Evolutionary conservation across 1,284 basidiomycete species (phyloP), one percentile per base, ranked within the genome.

Genomic region (Mycena citricolor): DNA sequence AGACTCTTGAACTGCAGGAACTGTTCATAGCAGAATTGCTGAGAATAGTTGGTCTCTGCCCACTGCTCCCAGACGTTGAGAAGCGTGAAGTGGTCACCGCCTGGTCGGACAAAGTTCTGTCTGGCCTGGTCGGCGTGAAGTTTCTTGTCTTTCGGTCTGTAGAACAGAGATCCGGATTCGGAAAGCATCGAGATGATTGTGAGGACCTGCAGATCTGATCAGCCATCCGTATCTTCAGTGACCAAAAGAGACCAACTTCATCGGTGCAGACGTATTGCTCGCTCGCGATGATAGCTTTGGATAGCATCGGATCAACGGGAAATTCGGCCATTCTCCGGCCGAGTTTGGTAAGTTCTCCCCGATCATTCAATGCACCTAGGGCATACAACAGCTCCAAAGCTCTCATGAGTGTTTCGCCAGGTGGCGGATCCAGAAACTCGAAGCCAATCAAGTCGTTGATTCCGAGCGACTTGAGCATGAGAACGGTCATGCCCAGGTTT

Each of bases 11-110:
- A 94, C 67, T 99, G 97, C 40, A 99, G 70, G 68, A 95, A 99
- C 61, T 99, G 94, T 61, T 97, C 94, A 61, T 94, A 93, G 60
- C 91, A 94, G 65, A 91, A 91, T 60, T 93, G 90, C 58, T 94
- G 90, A 20, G 90, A 93, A 64, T 94, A 99, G 59, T 91, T 92
- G 28, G 91, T 91, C 58, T 99, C 94, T 20, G 91, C 91, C 94
- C 95, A 99, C 62, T 98, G 94, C 62, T 97, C 91, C 88, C 93
- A 99, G 6, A 98, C 92, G 62, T 97, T 97, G 31, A 98, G 76
- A 42, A 98, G 69, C 3, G 94, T 98, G 62, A 99, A 97, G 68
- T 98, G 95, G 60, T 99, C 97, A 13, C 97, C 95, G n/a, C 94
- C 97, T 0, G 88, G 73, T 34, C 90, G 90, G 39, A 94, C 83